Percentiles rank a stretch among this genome's conserved stretches.
Conservation (phyloP, 495 filamentous ascomycete genomes). For the Penicillium goetzii region DNA sequence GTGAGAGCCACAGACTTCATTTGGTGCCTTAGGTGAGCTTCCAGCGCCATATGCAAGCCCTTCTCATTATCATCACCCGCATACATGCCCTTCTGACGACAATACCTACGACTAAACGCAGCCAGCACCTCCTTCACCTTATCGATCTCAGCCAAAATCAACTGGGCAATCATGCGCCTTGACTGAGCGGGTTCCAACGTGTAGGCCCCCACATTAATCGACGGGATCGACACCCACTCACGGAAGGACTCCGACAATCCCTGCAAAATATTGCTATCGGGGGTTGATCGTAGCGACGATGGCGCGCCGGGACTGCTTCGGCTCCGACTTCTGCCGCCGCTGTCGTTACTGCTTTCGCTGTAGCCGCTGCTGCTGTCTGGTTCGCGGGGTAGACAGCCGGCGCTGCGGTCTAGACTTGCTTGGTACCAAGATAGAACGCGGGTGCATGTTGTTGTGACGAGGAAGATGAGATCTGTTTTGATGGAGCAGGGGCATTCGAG, state of each 20-base stretch:
- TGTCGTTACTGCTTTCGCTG: neutral
- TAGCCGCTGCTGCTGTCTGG: constrained; percentile 5
- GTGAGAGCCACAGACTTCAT: neutral
- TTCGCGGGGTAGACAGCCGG: constrained; percentile 6
- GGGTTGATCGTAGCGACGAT: neutral
- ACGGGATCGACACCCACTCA: neutral
- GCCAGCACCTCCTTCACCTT: neutral
- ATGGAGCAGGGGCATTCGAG: constrained; percentile 11
- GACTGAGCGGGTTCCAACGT: neutral
- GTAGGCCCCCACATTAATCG: neutral
- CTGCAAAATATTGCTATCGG: neutral
- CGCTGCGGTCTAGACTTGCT: constrained; percentile 15
- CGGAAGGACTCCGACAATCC: neutral
- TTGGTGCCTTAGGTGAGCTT: neutral
- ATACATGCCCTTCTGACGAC: neutral
- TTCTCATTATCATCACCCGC: neutral
- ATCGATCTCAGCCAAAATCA: neutral
- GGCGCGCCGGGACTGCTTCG: neutral
- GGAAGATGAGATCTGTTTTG: constrained; percentile 13
- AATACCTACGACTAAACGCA: neutral
- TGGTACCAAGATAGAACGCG: constrained; percentile 15
- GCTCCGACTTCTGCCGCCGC: neutral
- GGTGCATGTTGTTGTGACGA: constrained; percentile 11
- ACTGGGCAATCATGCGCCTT: neutral
- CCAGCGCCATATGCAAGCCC: neutral